Base-by-base conservation (phyloP, 31 red algal species). In the Porphyra umbilicalis region DNA sequence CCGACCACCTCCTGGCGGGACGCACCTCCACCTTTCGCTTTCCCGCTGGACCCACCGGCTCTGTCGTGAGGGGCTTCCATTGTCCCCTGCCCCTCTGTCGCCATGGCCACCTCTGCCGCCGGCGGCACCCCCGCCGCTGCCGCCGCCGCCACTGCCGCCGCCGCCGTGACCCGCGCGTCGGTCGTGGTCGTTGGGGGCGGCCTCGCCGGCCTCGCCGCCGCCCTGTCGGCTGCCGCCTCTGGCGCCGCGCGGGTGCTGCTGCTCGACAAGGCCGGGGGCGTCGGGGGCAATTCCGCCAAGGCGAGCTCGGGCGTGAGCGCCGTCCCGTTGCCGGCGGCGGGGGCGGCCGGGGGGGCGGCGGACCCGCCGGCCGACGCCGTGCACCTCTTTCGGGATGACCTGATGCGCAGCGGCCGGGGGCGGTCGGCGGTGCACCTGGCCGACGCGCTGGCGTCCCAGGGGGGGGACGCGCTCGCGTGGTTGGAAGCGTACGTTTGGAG, bases 221-320 rank as follows among this genome's bases (percentile, higher is more conserved):
- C 76, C 10, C 34, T 78, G 76, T 11, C 32, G 8, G 76, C 76
- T 4, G 32, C 76, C 15, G 76, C 32, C 35, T 29, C 35, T 29
- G 76, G 35, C 35, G 34, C 76, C 30, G 1, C 34, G 34, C 76
- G 76, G 76, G 76, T 78, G 32, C 15, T 78, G 76, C 34, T 78
- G 76, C 76, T 78, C 10, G 76, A 78, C 1, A 33, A 78, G 35
- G 35, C 32, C 25, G 76, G 9, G 32, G 34, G 35, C 16, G 76
- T 78, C 30, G 76, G 76, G 34, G 76, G 76, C 30, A 78, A 78
- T 30, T 78, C 76, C 30, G 76, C 76, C 32, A 78, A 78, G 76
- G 76, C 76, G 10, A 78, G 34, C 34, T 78, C 76, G 34, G 76
- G 76, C 8, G 35, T 78, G 32, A 78, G 35, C 33, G 76, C 35